Evolutionary conservation across 75 land plant genomes (phyloP).

Genomic region (Pinus albicaulis): DNA sequence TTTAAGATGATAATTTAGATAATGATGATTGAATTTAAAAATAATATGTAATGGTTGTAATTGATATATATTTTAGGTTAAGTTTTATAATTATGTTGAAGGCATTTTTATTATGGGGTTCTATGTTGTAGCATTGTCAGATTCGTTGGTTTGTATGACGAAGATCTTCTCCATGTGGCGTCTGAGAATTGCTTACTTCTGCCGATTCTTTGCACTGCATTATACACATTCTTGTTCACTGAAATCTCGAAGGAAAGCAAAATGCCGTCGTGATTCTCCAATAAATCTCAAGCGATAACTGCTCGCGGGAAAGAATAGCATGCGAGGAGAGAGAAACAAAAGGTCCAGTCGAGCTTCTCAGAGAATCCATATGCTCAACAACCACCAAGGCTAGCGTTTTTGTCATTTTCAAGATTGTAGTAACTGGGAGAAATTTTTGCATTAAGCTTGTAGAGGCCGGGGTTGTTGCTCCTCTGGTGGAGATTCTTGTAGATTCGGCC

Average conservation of each 20-base stretch:
- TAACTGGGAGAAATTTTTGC: too few relatives aligned
- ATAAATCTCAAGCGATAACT: constrained; percentile 14
- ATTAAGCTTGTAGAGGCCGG: too few relatives aligned
- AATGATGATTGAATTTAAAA: too few relatives aligned
- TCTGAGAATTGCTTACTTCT: constrained; percentile 4
- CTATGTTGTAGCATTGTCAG: too few relatives aligned
- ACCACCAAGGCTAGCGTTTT: neutral
- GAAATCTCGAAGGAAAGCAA: constrained; percentile 14
- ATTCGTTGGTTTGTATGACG: too few relatives aligned
- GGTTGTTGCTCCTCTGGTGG: constrained; percentile 33
- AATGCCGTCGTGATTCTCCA: constrained; percentile 22
- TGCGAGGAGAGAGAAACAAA: neutral
- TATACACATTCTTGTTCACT: constrained; percentile 16
- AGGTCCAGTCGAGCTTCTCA: neutral
- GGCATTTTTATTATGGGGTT: too few relatives aligned
- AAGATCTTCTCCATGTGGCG: too few relatives aligned
- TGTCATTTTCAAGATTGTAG: too few relatives aligned
- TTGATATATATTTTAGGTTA: too few relatives aligned
- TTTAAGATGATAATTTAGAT: too few relatives aligned
- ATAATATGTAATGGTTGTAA: too few relatives aligned
- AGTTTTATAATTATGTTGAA: too few relatives aligned
- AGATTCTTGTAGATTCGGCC: constrained; percentile 39
- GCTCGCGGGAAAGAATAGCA: neutral
- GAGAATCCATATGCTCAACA: neutral
- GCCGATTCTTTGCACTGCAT: constrained; percentile 15